Evolutionary conservation across 805 yeast genomes (phyloP), one percentile per base, ranked within the genome.

Genomic region (Metschnikowia orientalis): DNA sequence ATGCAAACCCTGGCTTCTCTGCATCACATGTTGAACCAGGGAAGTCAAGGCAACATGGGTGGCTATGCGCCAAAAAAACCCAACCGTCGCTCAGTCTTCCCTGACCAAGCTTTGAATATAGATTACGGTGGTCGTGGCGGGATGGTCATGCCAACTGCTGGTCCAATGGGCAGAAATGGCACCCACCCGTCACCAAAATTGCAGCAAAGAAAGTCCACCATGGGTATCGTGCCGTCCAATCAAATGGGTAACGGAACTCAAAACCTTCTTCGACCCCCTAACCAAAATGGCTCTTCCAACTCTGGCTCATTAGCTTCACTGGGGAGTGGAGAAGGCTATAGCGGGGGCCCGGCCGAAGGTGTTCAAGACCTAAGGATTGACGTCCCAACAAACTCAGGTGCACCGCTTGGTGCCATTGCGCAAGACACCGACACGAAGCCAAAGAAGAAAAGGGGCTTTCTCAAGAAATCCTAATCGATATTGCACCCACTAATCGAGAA

Each of bases 81-180:
- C 18, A 61, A 58, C 38, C 59, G 71, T 27, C 53, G 69, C 18
- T 61, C 69, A 1, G 59, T 50, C 6, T 56, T 54, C 41, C 59
- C 63, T 5, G 53, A 47, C 26, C 52, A 59, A 51, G 50, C 50
- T 13, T 60, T 57, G n/a, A 49, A 47, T 37, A 34, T 63, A 12
- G 71, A 65, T 46, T 54, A 62, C 53, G 70, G 71, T 9, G 70
- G 69, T n/a, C 53, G 71, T 44, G 71, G 69, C 13, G 71, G 71
- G 6, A 66, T 66, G 71, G 71, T 70, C 2, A 59, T 58, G 57
- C 57, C 64, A 6, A 23, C 35, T 8, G 38, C 42, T n/a, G 40
- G 39, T 8, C 31, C 34, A 17, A 45, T 41, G 33, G 20, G 41
- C 26, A 26, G 35, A 39, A 30, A 41, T 37, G 33, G 51, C 25